These are phyloP conservation scores for Oryza rufipogon DNA, from an alignment of 176 grass and related monocot genomes.

Conservation along the genomic window DNA sequence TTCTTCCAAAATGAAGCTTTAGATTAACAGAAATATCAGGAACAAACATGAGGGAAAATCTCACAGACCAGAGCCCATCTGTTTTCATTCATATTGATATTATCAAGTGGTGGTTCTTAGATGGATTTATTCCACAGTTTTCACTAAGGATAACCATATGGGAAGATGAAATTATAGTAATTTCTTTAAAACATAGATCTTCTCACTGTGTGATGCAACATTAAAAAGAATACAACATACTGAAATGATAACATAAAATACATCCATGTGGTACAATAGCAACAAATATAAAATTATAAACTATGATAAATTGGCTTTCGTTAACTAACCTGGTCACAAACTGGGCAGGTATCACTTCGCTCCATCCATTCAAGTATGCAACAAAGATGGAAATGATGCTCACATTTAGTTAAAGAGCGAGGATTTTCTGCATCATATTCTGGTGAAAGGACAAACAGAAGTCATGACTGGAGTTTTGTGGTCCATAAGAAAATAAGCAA, in stretches of 20 bases:
- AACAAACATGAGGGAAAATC: neutral
- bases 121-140: slow-evolving; percentile 1
- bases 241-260: slow-evolving; percentile 8
- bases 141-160: neutral
- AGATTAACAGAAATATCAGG: neutral
- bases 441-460: slow-evolving; percentile 44
- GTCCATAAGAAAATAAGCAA: neutral
- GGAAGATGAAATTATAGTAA: neutral
- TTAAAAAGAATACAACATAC: neutral
- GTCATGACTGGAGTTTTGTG: slow-evolving; percentile 11
- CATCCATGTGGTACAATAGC: neutral
- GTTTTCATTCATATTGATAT: neutral
- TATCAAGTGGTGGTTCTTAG: neutral
- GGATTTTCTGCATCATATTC: slow-evolving; percentile 86
- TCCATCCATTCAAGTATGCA: slow-evolving; percentile 99
- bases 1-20: neutral
- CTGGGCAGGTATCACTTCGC: slow-evolving; percentile 78
- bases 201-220: neutral
- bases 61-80: neutral
- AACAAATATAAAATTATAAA: neutral
- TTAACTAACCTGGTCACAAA: slow-evolving; percentile 79
- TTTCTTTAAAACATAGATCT: neutral
- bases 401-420: slow-evolving; percentile 75
- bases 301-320: neutral
- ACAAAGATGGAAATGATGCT: slow-evolving; percentile 88